A percentile compares a stretch with the other conserved stretches of the same genome.
These are phyloP conservation scores for Ilyonectria destructans DNA, from an alignment of 2,329 filamentous ascomycete genomes.

Conservation along the genomic window DNA sequence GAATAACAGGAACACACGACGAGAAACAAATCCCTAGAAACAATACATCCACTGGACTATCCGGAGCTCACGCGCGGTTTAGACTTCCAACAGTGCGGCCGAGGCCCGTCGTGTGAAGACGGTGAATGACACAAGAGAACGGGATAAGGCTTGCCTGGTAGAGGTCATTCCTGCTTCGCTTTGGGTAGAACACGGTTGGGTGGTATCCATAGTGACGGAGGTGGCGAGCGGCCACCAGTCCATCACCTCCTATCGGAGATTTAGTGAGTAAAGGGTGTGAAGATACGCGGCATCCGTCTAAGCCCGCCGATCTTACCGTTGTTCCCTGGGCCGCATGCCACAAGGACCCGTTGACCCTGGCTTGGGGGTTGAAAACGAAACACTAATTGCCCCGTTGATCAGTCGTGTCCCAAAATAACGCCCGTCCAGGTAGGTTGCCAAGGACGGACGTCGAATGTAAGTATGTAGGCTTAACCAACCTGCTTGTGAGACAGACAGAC, in stretches of 20 bases:
- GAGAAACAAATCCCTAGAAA: constrained; percentile 38
- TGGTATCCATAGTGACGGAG: constrained; percentile 93
- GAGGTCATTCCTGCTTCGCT: constrained; percentile 90
- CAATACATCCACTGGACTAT: constrained; percentile 38
- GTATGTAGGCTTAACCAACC: constrained; percentile 69
- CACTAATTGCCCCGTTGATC: constrained; percentile 67
- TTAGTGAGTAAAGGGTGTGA: constrained; percentile 15
- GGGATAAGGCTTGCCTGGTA: constrained; percentile 76
- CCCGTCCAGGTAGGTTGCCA: not conserved
- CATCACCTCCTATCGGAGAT: constrained; percentile 81
- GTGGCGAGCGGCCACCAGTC: constrained; percentile 93
- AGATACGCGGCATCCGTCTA: not conserved
- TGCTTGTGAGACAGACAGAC: constrained; percentile 92
- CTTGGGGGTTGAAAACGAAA: constrained; percentile 86
- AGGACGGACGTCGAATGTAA: not conserved
- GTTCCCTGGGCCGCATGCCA: constrained; percentile 91
- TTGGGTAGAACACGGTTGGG: constrained; percentile 93
- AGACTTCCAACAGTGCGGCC: constrained; percentile 9
- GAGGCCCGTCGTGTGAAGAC: not conserved
- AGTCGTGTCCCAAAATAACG: not conserved
- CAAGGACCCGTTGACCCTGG: constrained; percentile 81
- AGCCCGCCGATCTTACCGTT: constrained; percentile 66
- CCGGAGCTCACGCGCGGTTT: constrained; percentile 22
- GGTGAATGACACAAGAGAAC: constrained; percentile 28
- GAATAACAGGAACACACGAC: constrained; percentile 39